Base-by-base conservation (phyloP, 768 basidiomycete genomes). In the Psilocybe sp. region DNA sequence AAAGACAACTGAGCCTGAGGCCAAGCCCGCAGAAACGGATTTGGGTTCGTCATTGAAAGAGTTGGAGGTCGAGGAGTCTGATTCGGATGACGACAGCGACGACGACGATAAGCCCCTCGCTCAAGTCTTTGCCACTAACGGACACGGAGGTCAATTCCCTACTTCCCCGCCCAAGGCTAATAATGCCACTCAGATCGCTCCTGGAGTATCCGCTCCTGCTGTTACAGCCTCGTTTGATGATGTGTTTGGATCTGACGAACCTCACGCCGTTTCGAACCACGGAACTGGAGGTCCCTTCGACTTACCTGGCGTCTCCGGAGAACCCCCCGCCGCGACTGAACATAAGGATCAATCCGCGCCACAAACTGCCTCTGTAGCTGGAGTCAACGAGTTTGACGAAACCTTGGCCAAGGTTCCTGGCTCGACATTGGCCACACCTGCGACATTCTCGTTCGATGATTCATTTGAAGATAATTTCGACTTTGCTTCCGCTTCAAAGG, bases 351-450 rank as follows among this genome's bases (percentile, higher is more conserved):
- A 68, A 40, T 55, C 56, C 13, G 51, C 58, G 11, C 50, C 63
- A 36, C 57, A 49, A 6, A 37, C 55, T 32, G 32, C 47, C 2
- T 43, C 55, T 36, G 42, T 59, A 55, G 75, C 77, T 47, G 84
- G 81, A 13, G 73, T 84, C 1, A 82, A 74, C 54, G 88, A 80
- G 44, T 89, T 91, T 56, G 89, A 92, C 59, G 87, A 89, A 61
- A 84, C 86, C 1, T 74, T 92, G 61, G 79, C 82, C 14, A 81
- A 78, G 53, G 68, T 80, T 16, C 66, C 80, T 0, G 62, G 64
- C 31, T 69, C 65, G 34, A 60, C 66, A 8, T 56, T 66, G 9
- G 59, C 78, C 10, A 54, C 72, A 5, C 56, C 70, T 5, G 64
- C 72, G 18, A 58, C 67, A 18, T 81, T 89, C 56, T 75, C 82